Conservation (phyloP, 208 protist species). For the Trichomonas tenax region DNA sequence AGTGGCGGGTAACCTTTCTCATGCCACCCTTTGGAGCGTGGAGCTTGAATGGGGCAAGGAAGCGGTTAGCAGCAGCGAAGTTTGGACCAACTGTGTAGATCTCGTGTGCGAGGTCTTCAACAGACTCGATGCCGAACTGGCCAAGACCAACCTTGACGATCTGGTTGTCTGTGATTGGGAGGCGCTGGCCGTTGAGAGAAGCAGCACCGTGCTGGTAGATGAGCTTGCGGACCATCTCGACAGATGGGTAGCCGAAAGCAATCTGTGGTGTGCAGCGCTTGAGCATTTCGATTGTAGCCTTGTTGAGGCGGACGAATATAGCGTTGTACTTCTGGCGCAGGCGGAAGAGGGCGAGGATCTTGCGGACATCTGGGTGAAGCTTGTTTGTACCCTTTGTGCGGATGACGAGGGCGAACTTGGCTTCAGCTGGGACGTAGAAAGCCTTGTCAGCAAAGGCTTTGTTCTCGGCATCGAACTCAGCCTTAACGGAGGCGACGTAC, state of each 20-base stretch:
- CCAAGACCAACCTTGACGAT: slow-evolving; percentile 80
- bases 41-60: slow-evolving; percentile 97
- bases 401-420: slow-evolving; percentile 95
- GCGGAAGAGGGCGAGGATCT: slow-evolving; percentile 95
- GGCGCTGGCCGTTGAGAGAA: slow-evolving; percentile 86
- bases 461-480: slow-evolving; percentile 60
- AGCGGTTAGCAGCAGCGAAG: slow-evolving; percentile 89
- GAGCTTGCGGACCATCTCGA: slow-evolving; percentile 82
- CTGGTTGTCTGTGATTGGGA: slow-evolving; percentile 81
- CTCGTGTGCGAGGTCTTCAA: slow-evolving; percentile 98
- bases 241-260: slow-evolving; percentile 84
- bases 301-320: slow-evolving; percentile 96
- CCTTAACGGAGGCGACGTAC: slow-evolving; percentile 70
- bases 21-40: slow-evolving; percentile 76
- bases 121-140: slow-evolving; percentile 80
- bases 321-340: slow-evolving; percentile 97
- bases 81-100: slow-evolving; percentile 90
- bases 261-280: slow-evolving; percentile 91
- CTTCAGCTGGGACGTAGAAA: slow-evolving; percentile 82
- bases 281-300: slow-evolving; percentile 96
- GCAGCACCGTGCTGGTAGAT: slow-evolving; percentile 97
- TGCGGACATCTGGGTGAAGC: slow-evolving; percentile 83
- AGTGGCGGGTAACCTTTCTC: slow-evolving; percentile 80
- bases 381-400: slow-evolving; percentile 96
- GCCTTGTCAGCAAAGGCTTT: slow-evolving; percentile 68